Base-by-base conservation (phyloP, 805 yeast genomes). In the Saccharomycopsis selenospora region DNA sequence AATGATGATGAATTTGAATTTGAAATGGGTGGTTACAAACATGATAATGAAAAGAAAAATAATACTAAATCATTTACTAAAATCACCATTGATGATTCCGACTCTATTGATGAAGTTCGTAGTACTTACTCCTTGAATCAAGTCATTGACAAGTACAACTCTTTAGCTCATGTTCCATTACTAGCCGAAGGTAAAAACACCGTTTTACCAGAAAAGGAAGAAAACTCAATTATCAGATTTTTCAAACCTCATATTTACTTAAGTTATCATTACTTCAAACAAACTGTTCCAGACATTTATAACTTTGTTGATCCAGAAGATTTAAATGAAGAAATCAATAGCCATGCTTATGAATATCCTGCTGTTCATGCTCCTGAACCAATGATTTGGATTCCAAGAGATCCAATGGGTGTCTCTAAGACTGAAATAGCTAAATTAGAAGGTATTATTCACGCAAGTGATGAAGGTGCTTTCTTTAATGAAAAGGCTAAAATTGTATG, bases 311-410 rank as follows among this genome's bases (percentile, higher is more conserved):
- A 67, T 30, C 76, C 75, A 18, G 69, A 72, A n/a, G 71, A 67
- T 23, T 58, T 57, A 24, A 64, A 68, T 2, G 70, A 65, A 3
- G 71, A 64, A 13, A 68, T 61, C 18, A 80, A 77, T 50, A 70
- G 75, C 44, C 79, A 76, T 53, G 93, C 95, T 0, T 91, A 82
- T 65, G 78, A 79, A 59, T 76, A 74, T 59, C 97, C 97, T 2
- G 85, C 82, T 4, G 80, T 82, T 14, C 68, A 77, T 24, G 82
- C 82, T 0, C 63, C 70, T 41, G 75, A 85, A 56, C 95, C 95
- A 1, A 70, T 72, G n/a, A 67, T 91, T 18, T 91, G 99, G 99
- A 78, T 91, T 59, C 95, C 97, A n/a, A 69, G 70, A 50, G 99
- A 91, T 63, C 82, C 86, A 7, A 77, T 79, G 76, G 98, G 98